phyloP scores from a whole-genome alignment of 1,284 basidiomycete genomes.

The Schizopora paradoxa region DNA sequence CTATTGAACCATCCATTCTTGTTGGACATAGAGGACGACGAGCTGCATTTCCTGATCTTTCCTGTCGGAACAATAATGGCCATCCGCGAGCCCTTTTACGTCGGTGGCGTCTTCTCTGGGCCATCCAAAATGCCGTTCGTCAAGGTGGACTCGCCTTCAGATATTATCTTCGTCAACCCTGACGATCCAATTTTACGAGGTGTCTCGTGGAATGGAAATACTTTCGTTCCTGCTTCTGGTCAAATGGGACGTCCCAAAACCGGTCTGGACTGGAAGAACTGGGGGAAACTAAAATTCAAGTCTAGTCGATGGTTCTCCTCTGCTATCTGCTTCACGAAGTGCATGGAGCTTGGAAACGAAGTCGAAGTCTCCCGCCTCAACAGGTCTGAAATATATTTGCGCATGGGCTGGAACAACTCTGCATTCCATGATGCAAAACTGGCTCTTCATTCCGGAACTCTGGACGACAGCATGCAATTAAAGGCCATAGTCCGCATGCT shows the following conservation, averaged over 20 bases:
- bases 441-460: not conserved
- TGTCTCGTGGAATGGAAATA: not conserved
- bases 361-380: constrained; percentile 5
- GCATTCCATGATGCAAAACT: constrained; percentile 11
- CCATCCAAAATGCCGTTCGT: constrained; percentile 21
- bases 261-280: constrained; percentile 1
- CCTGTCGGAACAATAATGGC: constrained; percentile 28
- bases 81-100: constrained; percentile 31
- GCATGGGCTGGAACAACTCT: constrained; percentile 10
- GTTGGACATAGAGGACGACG: constrained; percentile 17
- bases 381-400: constrained; percentile 9
- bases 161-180: constrained; percentile 23
- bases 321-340: constrained; percentile 7
- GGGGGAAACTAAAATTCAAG: constrained; percentile 10
- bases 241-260: no score
- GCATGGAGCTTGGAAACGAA: constrained; percentile 3
- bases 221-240: no score
- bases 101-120: no score
- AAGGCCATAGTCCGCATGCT: constrained; percentile 11
- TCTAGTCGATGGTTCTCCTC: constrained; percentile 2
- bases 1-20: constrained; percentile 29
- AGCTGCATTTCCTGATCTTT: constrained; percentile 27
- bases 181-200: not conserved
- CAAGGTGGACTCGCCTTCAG: constrained; percentile 29
- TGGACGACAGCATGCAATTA: not conserved